A percentile compares a stretch with the other conserved stretches of the same genome.
phyloP scores from a whole-genome alignment of 345 rosid species.

The Eucalyptus curtisii region DNA sequence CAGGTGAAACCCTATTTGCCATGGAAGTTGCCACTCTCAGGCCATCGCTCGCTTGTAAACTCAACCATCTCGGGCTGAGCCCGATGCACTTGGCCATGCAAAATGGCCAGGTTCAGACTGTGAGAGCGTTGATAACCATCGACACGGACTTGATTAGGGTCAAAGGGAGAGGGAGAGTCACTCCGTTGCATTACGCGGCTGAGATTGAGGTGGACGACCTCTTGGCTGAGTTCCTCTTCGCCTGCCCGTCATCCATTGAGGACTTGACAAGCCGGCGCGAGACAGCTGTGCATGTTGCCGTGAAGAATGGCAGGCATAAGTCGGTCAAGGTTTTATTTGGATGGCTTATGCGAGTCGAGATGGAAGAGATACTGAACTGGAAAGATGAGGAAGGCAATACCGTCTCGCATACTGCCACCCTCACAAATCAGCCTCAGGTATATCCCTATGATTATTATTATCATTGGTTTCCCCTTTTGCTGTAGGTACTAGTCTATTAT shows the following conservation, averaged over 20 bases:
- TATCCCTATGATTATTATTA: not conserved
- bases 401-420: not conserved
- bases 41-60: not conserved
- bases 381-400: not conserved
- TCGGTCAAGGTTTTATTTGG: not conserved
- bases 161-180: not conserved
- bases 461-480: not conserved
- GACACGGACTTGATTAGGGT: conserved; percentile 1
- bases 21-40: conserved; percentile 1
- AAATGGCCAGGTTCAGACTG: not conserved
- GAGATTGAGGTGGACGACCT: not conserved
- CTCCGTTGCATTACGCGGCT: conserved; percentile 5
- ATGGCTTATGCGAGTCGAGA: not conserved
- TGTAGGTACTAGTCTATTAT: not conserved
- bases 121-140: not conserved
- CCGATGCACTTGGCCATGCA: conserved; percentile 4
- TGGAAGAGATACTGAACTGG: not conserved
- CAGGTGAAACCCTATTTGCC: conserved; percentile 11
- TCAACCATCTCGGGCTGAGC: not conserved
- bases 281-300: conserved; percentile 7
- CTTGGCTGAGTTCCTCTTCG: not conserved
- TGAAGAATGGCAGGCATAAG: not conserved
- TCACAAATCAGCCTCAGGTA: not conserved
- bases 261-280: conserved; percentile 3
- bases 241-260: not conserved